These are phyloP conservation scores for Aspergillus fijiensis DNA, from an alignment of 2,329 filamentous ascomycete species.

Conservation along the genomic window DNA sequence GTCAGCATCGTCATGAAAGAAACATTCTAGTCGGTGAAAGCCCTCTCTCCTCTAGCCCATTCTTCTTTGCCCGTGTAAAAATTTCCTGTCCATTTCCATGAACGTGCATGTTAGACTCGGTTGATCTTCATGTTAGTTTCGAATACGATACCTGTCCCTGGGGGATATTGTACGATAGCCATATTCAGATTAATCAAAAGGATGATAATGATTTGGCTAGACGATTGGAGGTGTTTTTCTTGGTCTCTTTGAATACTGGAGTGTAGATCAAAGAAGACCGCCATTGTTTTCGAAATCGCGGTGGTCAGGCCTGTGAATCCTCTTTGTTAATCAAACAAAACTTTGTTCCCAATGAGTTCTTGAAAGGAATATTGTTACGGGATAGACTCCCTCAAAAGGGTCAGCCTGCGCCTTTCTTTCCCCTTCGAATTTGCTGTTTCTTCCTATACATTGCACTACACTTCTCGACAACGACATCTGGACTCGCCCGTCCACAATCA, in stretches of 20 bases:
- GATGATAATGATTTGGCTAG: neutral
- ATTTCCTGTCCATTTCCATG: neutral
- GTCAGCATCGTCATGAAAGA: neutral
- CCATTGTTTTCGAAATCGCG: neutral
- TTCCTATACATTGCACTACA: neutral
- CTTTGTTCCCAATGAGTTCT: neutral
- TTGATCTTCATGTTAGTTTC: neutral
- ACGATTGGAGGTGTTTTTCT: neutral
- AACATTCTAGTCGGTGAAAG: neutral
- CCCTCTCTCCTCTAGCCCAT: neutral
- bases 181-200: neutral
- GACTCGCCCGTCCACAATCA: neutral
- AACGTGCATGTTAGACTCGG: neutral
- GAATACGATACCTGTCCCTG: constrained; percentile 6
- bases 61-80: neutral
- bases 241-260: neutral
- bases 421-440: neutral
- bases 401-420: neutral
- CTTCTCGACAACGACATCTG: neutral
- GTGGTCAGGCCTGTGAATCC: neutral
- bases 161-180: constrained; percentile 1
- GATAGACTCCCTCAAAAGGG: neutral
- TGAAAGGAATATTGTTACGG: neutral
- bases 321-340: neutral
- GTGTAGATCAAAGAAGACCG: neutral